Evolutionary conservation across 1,139 yeast genomes (phyloP), one percentile per base, ranked within the genome.

Genomic region (Diutina sp.): DNA sequence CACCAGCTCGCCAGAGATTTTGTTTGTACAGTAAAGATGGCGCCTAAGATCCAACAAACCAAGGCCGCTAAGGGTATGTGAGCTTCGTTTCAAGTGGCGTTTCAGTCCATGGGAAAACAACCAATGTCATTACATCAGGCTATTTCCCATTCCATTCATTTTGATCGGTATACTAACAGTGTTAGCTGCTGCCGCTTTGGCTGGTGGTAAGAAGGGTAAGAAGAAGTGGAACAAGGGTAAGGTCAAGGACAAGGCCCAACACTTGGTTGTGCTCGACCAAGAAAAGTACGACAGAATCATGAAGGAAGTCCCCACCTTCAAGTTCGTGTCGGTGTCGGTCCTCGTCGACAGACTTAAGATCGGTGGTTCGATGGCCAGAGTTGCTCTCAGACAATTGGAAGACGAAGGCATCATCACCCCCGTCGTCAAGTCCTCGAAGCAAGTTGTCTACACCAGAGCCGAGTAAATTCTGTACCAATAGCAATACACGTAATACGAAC

Each of bases 191-290:
- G 98, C 99, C 84, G 98, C 98, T 78, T 83, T 90, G 85, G 97
- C 98, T 78, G 98, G 98, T 88, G 97, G 98, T 86, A 93, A 93
- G 90, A 90, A 93, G 79, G 90, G 97, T 82, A 93, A 95, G 90
- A 93, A 93, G 96, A 93, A 93, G 97, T 93, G 99, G 99, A 88
- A 95, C 87, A 91, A 93, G 86, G 97, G 97, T 81, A 90, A 95
- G 88, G 97, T 90, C 79, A 95, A 95, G 95, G 99, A 93, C 82
- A 93, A 89, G 96, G 99, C 99, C 71, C 95, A 89, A 79, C 99
- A 93, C 85, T 85, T 90, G 75, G 93, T 93, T 73, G 83, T 89
- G 78, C 84, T 95, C 73, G 99, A 93, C 80, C 97, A 95, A 83
- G 96, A 93, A 70, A 89, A 91, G 77, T 90, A 87, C 83, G 99